Base-by-base conservation (phyloP, 2,329 filamentous ascomycete genomes). In the Diatrype stigma region DNA sequence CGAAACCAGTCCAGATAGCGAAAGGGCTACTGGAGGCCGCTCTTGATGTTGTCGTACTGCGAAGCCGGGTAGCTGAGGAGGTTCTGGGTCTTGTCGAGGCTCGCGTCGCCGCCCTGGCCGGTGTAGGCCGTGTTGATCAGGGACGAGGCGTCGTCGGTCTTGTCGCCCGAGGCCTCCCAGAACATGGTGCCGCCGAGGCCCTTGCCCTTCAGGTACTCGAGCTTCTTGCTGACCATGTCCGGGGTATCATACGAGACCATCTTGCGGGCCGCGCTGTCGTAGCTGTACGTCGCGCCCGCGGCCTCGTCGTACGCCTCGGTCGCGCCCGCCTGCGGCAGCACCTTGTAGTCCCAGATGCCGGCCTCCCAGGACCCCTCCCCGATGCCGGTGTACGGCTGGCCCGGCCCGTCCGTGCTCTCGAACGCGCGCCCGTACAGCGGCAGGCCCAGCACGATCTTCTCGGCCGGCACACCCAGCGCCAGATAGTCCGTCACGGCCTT, bases 291-390 rank as follows among this genome's bases (percentile, higher is more conserved):
- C 1, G 86, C 87, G 11, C 81, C 76, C 3, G 80, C 74, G 17
- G 73, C 72, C 2, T 66, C 52, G 62, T 92, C 86, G 49, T 80
- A 77, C 42, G 73, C 56, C 60, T 86, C 81, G 1, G 70, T 69
- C 0, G 85, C 81, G 1, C 82, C 84, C 0, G 78, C 63, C 26
- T 76, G 76, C 0, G 89, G 90, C 2, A 95, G 77, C 0, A 70
- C 85, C 71, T 92, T 94, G 76, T 88, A 94, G 65, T 95, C 89
- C 82, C 86, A 93, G 2, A 90, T 74, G 0, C 87, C 87, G 17
- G 76, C 72, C 69, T 94, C 89, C 83, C 84, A 93, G 48, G 76
- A 84, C 0, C 88, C 89, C 14, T 71, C 64, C 2, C 88, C 89
- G 21, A 86, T 70, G 17, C 87, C 87, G 3, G 62, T 76, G 70